These are phyloP conservation scores for Kentomonas sorsogonicus DNA, from an alignment of 208 protist species.

Conservation along the genomic window DNA sequence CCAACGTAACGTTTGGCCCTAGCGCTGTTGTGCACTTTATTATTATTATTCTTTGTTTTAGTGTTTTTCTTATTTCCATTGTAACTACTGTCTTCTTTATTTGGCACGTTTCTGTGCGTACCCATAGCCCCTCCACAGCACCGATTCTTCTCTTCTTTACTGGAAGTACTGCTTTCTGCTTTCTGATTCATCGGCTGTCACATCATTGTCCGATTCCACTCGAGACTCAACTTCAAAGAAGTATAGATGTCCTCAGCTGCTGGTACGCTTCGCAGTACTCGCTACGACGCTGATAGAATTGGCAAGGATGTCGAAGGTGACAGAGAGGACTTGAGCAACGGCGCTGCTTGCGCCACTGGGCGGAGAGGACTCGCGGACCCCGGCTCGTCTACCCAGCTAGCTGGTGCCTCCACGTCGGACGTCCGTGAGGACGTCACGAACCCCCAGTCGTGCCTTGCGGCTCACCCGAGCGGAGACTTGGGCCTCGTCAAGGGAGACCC, in stretches of 20 bases:
- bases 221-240: background rate
- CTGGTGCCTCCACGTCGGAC: too few species aligned
- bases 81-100: slow-evolving; percentile 1
- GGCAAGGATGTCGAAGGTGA: too few species aligned
- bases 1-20: background rate
- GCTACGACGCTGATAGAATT: too few species aligned
- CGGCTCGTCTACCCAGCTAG: too few species aligned
- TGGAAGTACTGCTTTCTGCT: background rate
- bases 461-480: too few species aligned
- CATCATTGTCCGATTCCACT: background rate
- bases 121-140: background rate
- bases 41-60: slow-evolving; percentile 1
- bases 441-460: too few species aligned
- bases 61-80: background rate
- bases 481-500: too few species aligned
- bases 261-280: background rate
- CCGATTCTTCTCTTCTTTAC: background rate
- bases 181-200: background rate
- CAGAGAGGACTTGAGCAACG: too few species aligned
- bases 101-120: background rate
- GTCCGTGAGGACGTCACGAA: too few species aligned
- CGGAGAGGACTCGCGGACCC: too few species aligned
- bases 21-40: background rate
- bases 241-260: background rate
- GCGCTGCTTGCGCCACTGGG: too few species aligned